phyloP scores from a whole-genome alignment of 768 basidiomycete genomes.

The Tubosaeta sp. region DNA sequence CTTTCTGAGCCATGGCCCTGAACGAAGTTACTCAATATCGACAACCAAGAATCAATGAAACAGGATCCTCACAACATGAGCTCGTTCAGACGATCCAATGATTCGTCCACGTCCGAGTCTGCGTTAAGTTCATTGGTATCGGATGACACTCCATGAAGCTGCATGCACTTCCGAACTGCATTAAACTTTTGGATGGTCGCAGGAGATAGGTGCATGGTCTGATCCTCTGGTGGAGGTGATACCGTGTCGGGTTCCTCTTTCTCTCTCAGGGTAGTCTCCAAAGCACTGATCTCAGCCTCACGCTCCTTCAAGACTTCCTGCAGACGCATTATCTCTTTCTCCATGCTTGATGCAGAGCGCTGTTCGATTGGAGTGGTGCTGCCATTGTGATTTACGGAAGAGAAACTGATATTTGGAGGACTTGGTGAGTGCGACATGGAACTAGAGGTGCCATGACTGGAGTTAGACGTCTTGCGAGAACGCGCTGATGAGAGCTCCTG shows the following conservation, averaged over 20 bases:
- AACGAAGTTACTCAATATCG: constrained; percentile 6
- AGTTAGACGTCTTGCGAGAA: constrained; percentile 78
- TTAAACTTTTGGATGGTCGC: constrained; percentile 72
- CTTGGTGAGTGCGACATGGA: constrained; percentile 58
- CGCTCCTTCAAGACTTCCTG: constrained; percentile 90
- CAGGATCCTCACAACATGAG: constrained; percentile 73
- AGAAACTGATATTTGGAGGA: constrained; percentile 57
- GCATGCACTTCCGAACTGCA: constrained; percentile 65
- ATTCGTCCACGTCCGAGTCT: constrained; percentile 55
- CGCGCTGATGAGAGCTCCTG: constrained; percentile 92
- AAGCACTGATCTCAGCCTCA: constrained; percentile 80
- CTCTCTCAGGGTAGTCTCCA: constrained; percentile 55
- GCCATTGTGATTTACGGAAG: constrained; percentile 40
- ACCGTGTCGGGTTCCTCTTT: constrained; percentile 22
- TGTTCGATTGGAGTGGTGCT: constrained; percentile 40
- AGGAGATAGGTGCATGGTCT: constrained; percentile 52
- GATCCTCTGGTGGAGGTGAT: constrained; percentile 16
- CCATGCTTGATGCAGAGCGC: constrained; percentile 79
- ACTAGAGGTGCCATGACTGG: constrained; percentile 70
- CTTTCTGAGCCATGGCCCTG: constrained; percentile 97
- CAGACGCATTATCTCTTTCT: constrained; percentile 92
- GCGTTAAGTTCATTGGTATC: constrained; percentile 22
- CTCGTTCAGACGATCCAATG: constrained; percentile 78
- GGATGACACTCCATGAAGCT: constrained; percentile 40
- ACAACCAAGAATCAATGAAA: constrained; percentile 3